phyloP scores from a whole-genome alignment of 2,329 filamentous ascomycete species.

The Raffaelea albimanens region DNA sequence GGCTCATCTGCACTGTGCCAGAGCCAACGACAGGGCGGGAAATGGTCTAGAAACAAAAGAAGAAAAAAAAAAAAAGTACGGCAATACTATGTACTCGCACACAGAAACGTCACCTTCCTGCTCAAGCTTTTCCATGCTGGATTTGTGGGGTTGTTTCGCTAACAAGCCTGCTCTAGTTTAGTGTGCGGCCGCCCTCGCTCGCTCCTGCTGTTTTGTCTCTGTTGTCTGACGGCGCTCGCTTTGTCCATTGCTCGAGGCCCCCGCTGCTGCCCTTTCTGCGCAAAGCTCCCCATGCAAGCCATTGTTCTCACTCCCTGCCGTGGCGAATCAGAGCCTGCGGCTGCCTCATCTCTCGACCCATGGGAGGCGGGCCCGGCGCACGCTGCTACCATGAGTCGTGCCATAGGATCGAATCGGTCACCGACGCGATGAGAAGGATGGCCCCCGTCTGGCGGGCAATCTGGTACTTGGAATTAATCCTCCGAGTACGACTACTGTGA shows the following conservation, averaged over 20 bases:
- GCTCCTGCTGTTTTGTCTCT: background rate
- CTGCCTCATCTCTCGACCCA: background rate
- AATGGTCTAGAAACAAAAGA: background rate
- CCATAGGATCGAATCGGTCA: conserved; percentile 11
- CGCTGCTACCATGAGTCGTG: conserved; percentile 7
- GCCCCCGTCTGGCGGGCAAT: no score
- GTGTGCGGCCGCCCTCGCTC: background rate
- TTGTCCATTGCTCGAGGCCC: background rate
- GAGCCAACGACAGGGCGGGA: no score
- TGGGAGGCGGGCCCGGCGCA: background rate
- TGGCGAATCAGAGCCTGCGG: background rate
- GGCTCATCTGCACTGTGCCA: no score
- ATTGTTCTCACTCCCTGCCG: background rate
- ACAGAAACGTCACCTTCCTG: background rate
- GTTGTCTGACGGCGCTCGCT: background rate
- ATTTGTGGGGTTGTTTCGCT: background rate
- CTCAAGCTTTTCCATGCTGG: background rate
- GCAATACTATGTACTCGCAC: background rate
- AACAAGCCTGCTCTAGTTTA: background rate
- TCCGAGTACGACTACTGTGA: no score
- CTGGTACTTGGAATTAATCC: no score
- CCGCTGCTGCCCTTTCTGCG: background rate
- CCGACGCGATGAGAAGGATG: background rate
- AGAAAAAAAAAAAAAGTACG: background rate
- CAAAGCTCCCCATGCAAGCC: background rate